Percentiles rank a stretch among this genome's conserved stretches.
phyloP scores from a whole-genome alignment of 805 yeast genomes.

The Torulaspora microellipsoides region DNA sequence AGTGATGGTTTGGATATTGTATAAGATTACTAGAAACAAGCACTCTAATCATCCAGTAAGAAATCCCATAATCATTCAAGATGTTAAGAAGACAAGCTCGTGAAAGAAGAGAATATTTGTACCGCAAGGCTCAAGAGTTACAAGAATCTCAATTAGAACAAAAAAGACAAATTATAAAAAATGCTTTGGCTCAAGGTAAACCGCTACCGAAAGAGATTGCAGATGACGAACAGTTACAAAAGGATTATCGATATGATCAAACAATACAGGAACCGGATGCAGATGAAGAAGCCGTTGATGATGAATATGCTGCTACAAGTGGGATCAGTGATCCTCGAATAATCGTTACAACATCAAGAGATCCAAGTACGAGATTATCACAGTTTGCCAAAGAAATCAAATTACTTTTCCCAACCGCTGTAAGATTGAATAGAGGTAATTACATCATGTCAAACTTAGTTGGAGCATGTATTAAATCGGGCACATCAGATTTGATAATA shows the following conservation, averaged over 20 bases:
- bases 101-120: constrained; percentile 90
- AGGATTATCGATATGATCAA: constrained; percentile 84
- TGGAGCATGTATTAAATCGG: constrained; percentile 73
- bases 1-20: too few relatives aligned
- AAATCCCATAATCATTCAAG: background rate
- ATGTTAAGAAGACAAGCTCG: constrained; percentile 91
- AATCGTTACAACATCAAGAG: constrained; percentile 89
- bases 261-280: constrained; percentile 44
- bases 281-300: constrained; percentile 60
- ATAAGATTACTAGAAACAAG: too few relatives aligned
- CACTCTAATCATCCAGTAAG: too few relatives aligned
- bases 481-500: constrained; percentile 77
- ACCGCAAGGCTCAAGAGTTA: constrained; percentile 80
- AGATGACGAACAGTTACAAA: constrained; percentile 76
- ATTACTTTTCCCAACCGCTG: constrained; percentile 81
- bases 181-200: constrained; percentile 88
- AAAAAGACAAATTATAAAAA: constrained; percentile 79
- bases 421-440: constrained; percentile 90
- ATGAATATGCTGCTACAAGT: constrained; percentile 81
- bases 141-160: constrained; percentile 84
- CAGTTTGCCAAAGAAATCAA: constrained; percentile 93
- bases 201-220: constrained; percentile 86
- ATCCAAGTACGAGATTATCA: constrained; percentile 76
- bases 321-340: constrained; percentile 89
- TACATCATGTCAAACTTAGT: constrained; percentile 81